Base-by-base conservation (phyloP, 192 early-diverging fungal genomes). In the Mortierella claussenii region DNA sequence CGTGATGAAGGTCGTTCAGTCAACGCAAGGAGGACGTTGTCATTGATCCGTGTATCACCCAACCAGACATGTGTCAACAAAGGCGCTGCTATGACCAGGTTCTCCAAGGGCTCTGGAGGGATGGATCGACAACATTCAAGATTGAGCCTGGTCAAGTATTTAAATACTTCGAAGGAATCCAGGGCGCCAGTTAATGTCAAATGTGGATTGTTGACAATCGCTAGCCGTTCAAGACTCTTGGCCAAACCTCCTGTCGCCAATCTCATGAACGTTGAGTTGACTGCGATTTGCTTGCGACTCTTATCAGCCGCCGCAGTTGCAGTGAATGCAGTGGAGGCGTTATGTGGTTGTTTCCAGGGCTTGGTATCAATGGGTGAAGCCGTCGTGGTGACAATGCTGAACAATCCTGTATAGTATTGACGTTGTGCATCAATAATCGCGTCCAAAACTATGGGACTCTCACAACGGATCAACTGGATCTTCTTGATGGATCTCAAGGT, bases 41-140 rank as follows among this genome's bases (percentile, higher is more conserved):
- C 65, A 13, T 24, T 27, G 3, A 13, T 50, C 9, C 1, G 20
- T 1, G 65, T 57, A 4, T 31, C 8, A 7, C 24, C 33, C 12
- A 67, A 31, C 9, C 15, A 15, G n/a, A 57, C 46, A 48, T 57
- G 18, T 1, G n/a, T 36, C 15, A 66, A 8, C 17, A 9, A 36
- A 1, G 47, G 33, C 18, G 46, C 56, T 1, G 65, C 65, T 10
- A 50, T 28, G 20, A 58, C 23, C 17, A 67, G 11, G 9, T 31
- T 23, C 21, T 49, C 54, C 13, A 67, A 49, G 15, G 46, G 54
- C 6, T 40, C 7, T 6, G 65, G 46, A 3, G 18, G 23, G 23
- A 67, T 40, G 4, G n/a, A 21, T 32, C 5, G 5, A 17, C 65
- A 67, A 11, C 51, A 30, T n/a, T 57, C 21, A 8, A 67, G 26